Percentiles rank a stretch among this genome's conserved stretches.
Conservation (phyloP, 2,329 filamentous ascomycete genomes). For the Trichoderma semiorbis region DNA sequence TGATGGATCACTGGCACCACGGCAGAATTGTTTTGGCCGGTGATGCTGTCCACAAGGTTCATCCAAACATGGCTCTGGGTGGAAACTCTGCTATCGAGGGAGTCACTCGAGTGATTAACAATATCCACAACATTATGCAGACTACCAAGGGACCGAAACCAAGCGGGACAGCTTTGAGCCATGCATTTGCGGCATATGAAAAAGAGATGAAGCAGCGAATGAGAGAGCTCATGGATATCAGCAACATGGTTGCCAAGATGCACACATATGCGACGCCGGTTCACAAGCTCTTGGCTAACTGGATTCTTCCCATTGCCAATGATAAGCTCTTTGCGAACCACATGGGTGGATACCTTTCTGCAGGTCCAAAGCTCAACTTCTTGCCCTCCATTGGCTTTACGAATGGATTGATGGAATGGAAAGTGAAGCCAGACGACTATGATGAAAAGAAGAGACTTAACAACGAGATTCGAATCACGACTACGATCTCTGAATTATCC, state of each 20-base stretch:
- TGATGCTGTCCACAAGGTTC: conserved; percentile 33
- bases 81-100: conserved; percentile 32
- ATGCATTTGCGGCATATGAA: neutral
- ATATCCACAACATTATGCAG: conserved; percentile 18
- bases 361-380: neutral
- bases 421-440: neutral
- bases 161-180: neutral
- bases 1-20: conserved; percentile 30
- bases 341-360: neutral
- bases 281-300: neutral
- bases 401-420: neutral
- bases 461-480: neutral
- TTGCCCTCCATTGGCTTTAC: neutral
- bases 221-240: neutral
- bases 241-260: conserved; percentile 5
- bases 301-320: neutral
- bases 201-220: neutral
- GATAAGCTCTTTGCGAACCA: neutral
- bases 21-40: conserved; percentile 33
- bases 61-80: conserved; percentile 29
- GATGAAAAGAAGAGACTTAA: neutral
- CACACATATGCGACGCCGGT: neutral
- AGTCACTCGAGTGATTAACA: conserved; percentile 24
- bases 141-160: neutral
- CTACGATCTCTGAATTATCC: neutral